Percentiles rank a stretch among this genome's conserved stretches.
Evolutionary conservation across 2,329 filamentous ascomycete genomes (phyloP).

Genomic region (Epichloe bromicola): DNA sequence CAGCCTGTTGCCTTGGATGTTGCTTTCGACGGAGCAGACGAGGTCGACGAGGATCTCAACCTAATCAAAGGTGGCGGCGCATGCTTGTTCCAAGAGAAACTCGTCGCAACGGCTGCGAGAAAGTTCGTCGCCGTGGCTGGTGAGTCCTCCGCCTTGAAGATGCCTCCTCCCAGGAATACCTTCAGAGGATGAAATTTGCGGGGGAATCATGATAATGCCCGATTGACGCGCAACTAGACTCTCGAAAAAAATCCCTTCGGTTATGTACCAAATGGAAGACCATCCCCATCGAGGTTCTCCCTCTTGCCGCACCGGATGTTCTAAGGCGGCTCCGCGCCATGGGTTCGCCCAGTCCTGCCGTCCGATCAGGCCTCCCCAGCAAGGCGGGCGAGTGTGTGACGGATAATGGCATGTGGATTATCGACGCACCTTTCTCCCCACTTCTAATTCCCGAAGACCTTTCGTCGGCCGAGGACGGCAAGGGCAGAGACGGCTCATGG

Average conservation of each 20-base stretch:
- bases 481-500: constrained; percentile 51
- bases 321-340: constrained; percentile 58
- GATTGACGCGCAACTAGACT: constrained; percentile 42
- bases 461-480: constrained; percentile 33
- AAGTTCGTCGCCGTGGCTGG: constrained; percentile 81
- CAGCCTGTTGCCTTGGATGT: constrained; percentile 56
- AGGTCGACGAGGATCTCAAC: constrained; percentile 89
- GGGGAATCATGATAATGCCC: constrained; percentile 5
- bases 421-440: constrained; percentile 78
- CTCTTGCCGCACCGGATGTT: constrained; percentile 67
- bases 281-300: constrained; percentile 89
- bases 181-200: background rate
- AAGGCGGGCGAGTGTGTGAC: constrained; percentile 68
- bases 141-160: constrained; percentile 24
- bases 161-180: background rate
- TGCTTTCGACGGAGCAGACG: constrained; percentile 91
- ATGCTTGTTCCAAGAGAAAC: constrained; percentile 96
- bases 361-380: constrained; percentile 59
- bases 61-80: constrained; percentile 96
- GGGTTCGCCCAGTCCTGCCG: constrained; percentile 55
- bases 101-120: constrained; percentile 73
- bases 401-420: constrained; percentile 56
- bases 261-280: constrained; percentile 67
- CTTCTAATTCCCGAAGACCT: constrained; percentile 51
- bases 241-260: constrained; percentile 71